Evolutionary conservation across 441 rosid genomes (phyloP), one percentile per base, ranked within the genome.

Genomic region (Populus trichocarpa): DNA sequence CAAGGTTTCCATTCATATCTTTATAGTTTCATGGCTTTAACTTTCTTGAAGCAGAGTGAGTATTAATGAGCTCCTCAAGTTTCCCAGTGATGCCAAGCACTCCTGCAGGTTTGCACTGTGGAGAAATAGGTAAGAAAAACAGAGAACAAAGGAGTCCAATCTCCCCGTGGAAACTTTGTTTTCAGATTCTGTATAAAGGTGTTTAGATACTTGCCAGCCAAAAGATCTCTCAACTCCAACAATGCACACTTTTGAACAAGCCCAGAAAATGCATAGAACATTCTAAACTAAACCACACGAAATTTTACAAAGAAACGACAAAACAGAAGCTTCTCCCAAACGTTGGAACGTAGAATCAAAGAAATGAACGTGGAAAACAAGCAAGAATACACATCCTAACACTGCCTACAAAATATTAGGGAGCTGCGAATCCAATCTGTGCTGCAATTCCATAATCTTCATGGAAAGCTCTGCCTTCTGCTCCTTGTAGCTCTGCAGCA

Each of bases 361-460:
- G 30, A 71, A 80, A 69, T 28, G 59, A 81, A n/a, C 25, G 53
- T 3, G 32, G 63, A 40, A 53, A 78, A 71, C 74, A 78, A 81
- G 69, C 77, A 85, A 88, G 89, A 87, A 88, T 96, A 92, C 76
- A 82, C 72, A 82, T 76, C 77, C 86, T 84, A 78, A 84, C 73
- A 35, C 9, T 70, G 80, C 88, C 98, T 96, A 96, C 90, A 94
- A 93, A 86, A 94, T 91, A 85, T 84, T 88, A 20, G 96, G 99
- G 9, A 96, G 89, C 87, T 96, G 98, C 30, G 91, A 90, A 77
- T 94, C 94, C 88, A 96, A 78, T 90, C 98, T 92, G 81, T 88
- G 93, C 83, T 93, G 98, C 87, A 96, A 65, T 81, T 96, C 98
- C 85, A 86, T 93, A 20, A 96, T 70, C 88, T 93, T 94, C 89